Evolutionary conservation across 768 basidiomycete genomes (phyloP).

Genomic region (Boletus vermiculosoides): DNA sequence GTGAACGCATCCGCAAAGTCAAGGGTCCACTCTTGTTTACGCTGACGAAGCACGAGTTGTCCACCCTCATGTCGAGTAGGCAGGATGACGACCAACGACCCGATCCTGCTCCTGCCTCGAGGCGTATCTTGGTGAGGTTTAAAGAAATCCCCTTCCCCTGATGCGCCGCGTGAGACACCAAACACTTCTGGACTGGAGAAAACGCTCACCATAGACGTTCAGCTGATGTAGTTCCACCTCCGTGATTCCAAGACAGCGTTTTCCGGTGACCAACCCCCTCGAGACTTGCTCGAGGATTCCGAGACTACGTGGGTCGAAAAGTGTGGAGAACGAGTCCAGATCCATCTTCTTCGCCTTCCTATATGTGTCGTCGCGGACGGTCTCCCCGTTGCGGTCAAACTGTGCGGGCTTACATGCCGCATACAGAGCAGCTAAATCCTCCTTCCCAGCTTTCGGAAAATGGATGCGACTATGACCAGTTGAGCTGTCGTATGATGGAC

Average conservation of each 20-base stretch:
- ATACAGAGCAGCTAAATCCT: background rate
- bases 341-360: constrained; percentile 26
- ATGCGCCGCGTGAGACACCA: background rate
- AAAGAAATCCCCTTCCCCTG: constrained; percentile 1
- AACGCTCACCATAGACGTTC: constrained; percentile 43
- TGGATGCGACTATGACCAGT: background rate
- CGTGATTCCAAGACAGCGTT: background rate
- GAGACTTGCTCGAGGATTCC: background rate
- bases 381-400: background rate
- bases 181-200: too few relatives aligned
- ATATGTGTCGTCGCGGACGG: background rate
- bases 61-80: constrained; percentile 31
- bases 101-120: constrained; percentile 41
- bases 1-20: constrained; percentile 33
- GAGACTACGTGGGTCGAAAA: background rate
- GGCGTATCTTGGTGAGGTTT: constrained; percentile 33
- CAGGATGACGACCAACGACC: constrained; percentile 50
- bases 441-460: background rate
- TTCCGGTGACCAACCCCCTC: background rate
- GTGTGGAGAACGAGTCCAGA: constrained; percentile 28
- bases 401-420: background rate
- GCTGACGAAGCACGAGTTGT: background rate
- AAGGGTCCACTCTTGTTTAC: constrained; percentile 33
- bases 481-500: background rate
- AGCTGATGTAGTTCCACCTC: constrained; percentile 43